Evolutionary conservation across 2,329 filamentous ascomycete species (phyloP).

Genomic region (Fusarium neocosmosporiellum): DNA sequence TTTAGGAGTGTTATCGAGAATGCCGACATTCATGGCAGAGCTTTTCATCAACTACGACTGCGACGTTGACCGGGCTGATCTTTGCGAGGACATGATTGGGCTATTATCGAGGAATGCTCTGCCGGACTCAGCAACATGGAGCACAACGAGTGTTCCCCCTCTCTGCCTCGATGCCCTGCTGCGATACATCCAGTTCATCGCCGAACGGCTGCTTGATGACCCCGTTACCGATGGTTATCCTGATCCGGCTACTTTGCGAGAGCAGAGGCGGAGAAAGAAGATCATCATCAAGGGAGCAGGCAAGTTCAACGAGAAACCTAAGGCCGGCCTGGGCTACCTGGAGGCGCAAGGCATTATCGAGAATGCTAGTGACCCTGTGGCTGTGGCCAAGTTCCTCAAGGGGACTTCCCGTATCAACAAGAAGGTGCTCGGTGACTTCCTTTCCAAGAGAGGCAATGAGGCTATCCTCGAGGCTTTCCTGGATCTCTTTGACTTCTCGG

Average conservation of each 20-base stretch:
- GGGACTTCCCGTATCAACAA: slow-evolving; percentile 91
- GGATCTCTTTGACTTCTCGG: slow-evolving; percentile 86
- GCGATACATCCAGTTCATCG: slow-evolving; percentile 91
- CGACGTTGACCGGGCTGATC: slow-evolving; percentile 87
- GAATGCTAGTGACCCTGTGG: slow-evolving; percentile 76
- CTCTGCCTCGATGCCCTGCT: slow-evolving; percentile 92
- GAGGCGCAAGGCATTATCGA: slow-evolving; percentile 87
- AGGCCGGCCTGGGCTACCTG: slow-evolving; percentile 87
- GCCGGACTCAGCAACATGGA: slow-evolving; percentile 98
- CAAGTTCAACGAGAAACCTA: slow-evolving; percentile 96
- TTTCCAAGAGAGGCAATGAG: slow-evolving; percentile 92
- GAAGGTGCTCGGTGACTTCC: slow-evolving; percentile 88
- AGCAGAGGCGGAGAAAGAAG: slow-evolving; percentile 83
- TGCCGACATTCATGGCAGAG: slow-evolving; percentile 94
- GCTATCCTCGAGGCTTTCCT: slow-evolving; percentile 86
- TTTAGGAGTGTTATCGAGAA: slow-evolving; percentile 88
- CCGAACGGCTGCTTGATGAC: slow-evolving; percentile 82
- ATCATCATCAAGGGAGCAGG: slow-evolving; percentile 87
- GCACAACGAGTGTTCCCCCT: slow-evolving; percentile 96
- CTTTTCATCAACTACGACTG: slow-evolving; percentile 99
- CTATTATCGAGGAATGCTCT: slow-evolving; percentile 93
- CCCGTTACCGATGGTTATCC: slow-evolving; percentile 74
- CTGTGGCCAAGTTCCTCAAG: slow-evolving; percentile 87
- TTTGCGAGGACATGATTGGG: slow-evolving; percentile 96
- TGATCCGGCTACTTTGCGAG: slow-evolving; percentile 71